These are phyloP conservation scores for Leptographium wingfieldii DNA, from an alignment of 2,329 filamentous ascomycete species.

Conservation along the genomic window DNA sequence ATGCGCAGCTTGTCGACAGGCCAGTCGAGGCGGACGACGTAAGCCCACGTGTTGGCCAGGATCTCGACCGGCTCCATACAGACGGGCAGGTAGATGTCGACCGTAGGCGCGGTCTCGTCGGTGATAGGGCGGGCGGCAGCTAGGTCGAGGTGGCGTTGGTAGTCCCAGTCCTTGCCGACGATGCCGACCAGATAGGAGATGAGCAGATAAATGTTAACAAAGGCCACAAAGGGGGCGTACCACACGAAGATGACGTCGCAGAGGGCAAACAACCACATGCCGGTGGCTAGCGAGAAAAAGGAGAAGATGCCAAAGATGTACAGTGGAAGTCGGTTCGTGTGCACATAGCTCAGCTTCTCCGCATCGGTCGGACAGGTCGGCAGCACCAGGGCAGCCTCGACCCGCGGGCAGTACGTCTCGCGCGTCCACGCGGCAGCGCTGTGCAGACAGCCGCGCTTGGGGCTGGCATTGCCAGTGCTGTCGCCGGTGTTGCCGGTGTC, in stretches of 20 bases:
- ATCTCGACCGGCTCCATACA: conserved; percentile 4
- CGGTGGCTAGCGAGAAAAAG: conserved; percentile 4
- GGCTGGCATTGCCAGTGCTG: too few relatives aligned
- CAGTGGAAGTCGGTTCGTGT: conserved; percentile 4
- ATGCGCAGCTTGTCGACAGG: background rate
- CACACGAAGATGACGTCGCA: conserved; percentile 3
- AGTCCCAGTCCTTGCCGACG: conserved; percentile 6
- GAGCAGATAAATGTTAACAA: conserved; percentile 2
- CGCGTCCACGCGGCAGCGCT: background rate
- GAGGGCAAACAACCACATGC: conserved; percentile 6
- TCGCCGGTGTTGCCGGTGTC: background rate
- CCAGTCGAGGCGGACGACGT: conserved; percentile 1
- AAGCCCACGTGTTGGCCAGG: conserved; percentile 2
- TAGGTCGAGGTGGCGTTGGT: background rate
- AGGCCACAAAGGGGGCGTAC: conserved; percentile 2
- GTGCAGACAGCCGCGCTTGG: background rate
- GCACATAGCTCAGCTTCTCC: conserved; percentile 4
- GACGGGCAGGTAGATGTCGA: conserved; percentile 5
- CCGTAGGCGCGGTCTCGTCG: background rate
- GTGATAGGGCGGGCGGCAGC: background rate
- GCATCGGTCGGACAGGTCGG: conserved; percentile 1
- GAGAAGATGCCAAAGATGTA: conserved; percentile 4
- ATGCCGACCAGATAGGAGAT: conserved; percentile 5
- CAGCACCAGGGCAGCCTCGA: background rate
- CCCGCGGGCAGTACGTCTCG: conserved; percentile 1